A percentile compares a stretch with the other conserved stretches of the same genome.
phyloP scores from a whole-genome alignment of 2,329 filamentous ascomycete species.

The Botryotinia calthae region DNA sequence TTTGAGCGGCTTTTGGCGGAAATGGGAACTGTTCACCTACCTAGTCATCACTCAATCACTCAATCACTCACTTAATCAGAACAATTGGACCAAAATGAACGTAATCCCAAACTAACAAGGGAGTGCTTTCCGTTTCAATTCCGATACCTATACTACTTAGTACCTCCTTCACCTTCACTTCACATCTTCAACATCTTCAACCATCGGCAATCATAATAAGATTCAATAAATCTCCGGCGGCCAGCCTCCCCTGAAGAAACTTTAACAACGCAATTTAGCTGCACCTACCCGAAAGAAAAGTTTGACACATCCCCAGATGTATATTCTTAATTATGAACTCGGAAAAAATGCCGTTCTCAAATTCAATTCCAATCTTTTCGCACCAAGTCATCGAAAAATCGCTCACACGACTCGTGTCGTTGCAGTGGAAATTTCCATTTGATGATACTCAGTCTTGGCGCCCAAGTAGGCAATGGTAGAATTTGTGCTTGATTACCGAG shows the following conservation, averaged over 20 bases:
- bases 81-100: background rate
- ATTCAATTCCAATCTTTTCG: background rate
- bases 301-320: background rate
- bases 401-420: slow-evolving; percentile 9
- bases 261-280: background rate
- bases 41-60: background rate
- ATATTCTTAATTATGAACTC: background rate
- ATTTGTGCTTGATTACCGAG: background rate
- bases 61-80: background rate
- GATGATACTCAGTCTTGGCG: background rate
- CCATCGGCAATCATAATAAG: background rate
- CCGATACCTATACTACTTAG: background rate
- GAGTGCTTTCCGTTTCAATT: background rate
- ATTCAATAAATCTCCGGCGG: background rate
- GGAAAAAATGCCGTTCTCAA: background rate
- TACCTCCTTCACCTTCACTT: too few relatives aligned
- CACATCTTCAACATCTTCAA: background rate
- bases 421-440: background rate
- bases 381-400: background rate
- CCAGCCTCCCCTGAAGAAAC: background rate
- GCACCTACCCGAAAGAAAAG: background rate
- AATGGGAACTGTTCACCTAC: background rate
- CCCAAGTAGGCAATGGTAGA: background rate
- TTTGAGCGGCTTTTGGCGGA: slow-evolving; percentile 4
- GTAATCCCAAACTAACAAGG: background rate